Base-by-base conservation (phyloP, 768 basidiomycete genomes). In the Hydnomerulius pinastri region DNA sequence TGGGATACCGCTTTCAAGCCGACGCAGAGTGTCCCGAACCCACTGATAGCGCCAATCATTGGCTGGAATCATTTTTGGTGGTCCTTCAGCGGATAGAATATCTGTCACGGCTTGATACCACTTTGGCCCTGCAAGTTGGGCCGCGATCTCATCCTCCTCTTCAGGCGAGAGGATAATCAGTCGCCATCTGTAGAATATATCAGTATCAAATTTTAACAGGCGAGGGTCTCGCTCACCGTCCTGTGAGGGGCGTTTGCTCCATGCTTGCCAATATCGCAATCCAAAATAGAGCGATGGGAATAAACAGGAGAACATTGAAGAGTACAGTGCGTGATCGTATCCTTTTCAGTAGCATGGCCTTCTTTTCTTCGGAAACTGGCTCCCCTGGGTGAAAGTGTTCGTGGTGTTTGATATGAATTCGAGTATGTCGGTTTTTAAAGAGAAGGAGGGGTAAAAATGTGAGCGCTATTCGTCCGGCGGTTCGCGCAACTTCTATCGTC, bases 1-100 rank as follows among this genome's bases (percentile, higher is more conserved):
- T 9, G 86, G 90, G 35, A 94, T 83, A 37, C 79, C 86, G 25
- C 69, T 56, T 70, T 98, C 95, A 23, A 99, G 79, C 47, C 76
- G 75, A 15, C 88, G 82, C 18, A 98, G 72, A 2, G 90, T 92
- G 17, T 83, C 77, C 46, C 80, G 77, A 10, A 96, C 92, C 95
- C 96, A 98, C 17, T 72, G 62, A 64, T 90, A 88, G 50, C 95
- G 81, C 96, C 96, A 98, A 70, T 99, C 96, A 21, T 75, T 77
- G 1, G 77, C 67, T 28, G 89, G 81, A 45, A 98, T 76, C 30
- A 90, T 75, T 36, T 73, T 73, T 4, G 82, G 80, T 43, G 82
- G 69, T 5, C 81, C 83, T 52, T 87, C 78, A 51, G 79, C 64
- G 6, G 86, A 75, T 11, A 98, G 77, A 38, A 96, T 90, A 32